Percentiles rank a stretch among this genome's conserved stretches.
phyloP scores from a whole-genome alignment of 2,329 filamentous ascomycete genomes.

The Acrocalymma vagum region DNA sequence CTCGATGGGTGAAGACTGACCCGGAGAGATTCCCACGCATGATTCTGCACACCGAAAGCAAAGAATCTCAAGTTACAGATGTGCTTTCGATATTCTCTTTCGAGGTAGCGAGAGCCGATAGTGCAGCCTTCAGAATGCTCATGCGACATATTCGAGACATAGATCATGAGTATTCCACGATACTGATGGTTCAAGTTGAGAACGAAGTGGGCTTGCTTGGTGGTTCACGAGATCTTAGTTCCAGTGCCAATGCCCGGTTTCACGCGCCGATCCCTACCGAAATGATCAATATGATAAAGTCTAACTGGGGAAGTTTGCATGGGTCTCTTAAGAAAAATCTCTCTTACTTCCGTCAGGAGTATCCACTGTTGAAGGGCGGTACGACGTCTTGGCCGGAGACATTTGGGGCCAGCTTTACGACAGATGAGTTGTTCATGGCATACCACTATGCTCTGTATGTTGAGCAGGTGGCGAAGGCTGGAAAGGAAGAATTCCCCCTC shows the following conservation, averaged over 20 bases:
- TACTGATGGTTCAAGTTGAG: constrained; percentile 64
- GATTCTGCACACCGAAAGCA: neutral
- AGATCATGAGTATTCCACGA: constrained; percentile 55
- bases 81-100: constrained; percentile 30
- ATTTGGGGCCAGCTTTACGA: constrained; percentile 21
- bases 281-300: constrained; percentile 40
- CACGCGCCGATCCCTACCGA: constrained; percentile 39
- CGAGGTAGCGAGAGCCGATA: constrained; percentile 41
- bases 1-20: constrained; percentile 25
- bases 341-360: too few species aligned
- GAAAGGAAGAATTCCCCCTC: constrained; percentile 47
- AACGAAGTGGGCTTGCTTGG: constrained; percentile 62
- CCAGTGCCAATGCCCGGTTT: constrained; percentile 51
- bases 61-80: neutral
- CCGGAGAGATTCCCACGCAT: constrained; percentile 30
- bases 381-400: neutral
- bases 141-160: constrained; percentile 50
- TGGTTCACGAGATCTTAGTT: constrained; percentile 59
- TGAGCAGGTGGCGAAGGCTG: constrained; percentile 47
- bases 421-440: constrained; percentile 57
- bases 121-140: constrained; percentile 45
- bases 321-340: too few species aligned
- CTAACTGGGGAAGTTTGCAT: too few species aligned
- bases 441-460: constrained; percentile 52
- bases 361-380: too few species aligned